Base-by-base conservation (phyloP, 2,329 filamentous ascomycete species). In the Colletotrichum sp. region DNA sequence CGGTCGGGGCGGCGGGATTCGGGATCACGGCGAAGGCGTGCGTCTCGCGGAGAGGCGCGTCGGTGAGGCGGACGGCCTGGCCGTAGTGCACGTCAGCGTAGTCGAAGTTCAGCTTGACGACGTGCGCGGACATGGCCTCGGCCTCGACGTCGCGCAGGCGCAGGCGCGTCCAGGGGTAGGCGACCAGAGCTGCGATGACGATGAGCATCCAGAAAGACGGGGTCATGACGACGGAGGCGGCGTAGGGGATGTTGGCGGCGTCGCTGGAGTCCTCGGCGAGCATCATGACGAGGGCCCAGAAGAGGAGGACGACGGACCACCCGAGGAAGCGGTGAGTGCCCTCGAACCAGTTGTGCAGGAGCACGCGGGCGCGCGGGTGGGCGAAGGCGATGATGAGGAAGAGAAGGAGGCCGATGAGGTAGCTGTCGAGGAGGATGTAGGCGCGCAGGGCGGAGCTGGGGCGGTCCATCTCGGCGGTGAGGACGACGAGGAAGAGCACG, bases 11-110 rank as follows among this genome's bases (percentile, higher is more conserved):
- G n/a, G 25, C 52, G 4, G 90, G 87, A 75, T 91, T 89, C 2
- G 93, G 92, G 76, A 96, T 94, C 2, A 93, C 93, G 59, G 94
- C 94, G 81, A 96, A 96, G 1, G 92, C 91, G 84, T 96, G 94
- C 88, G 93, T 95, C 83, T 96, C 94, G 11, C 89, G 84, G 52
- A 95, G 86, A 0, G 94, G 93, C 11, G 88, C 87, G 69, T 89
- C 88, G 5, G 93, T 90, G 28, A 95, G 84, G 55, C 93, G 91
- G 68, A 91, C 87, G 61, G 88, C 89, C 72, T 89, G 88, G 77
- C 91, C 88, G 73, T 89, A 87, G 68, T 89, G 87, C 11, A 92
- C 91, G 27, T 90, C 87, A 22, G 90, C 89, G 83, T 94, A 92
- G 80, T 88, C 86, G 80, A 96, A 94, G 81, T 93, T 91, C 25